These are phyloP conservation scores for Suillus placidus DNA, from an alignment of 768 basidiomycete species.

Conservation along the genomic window DNA sequence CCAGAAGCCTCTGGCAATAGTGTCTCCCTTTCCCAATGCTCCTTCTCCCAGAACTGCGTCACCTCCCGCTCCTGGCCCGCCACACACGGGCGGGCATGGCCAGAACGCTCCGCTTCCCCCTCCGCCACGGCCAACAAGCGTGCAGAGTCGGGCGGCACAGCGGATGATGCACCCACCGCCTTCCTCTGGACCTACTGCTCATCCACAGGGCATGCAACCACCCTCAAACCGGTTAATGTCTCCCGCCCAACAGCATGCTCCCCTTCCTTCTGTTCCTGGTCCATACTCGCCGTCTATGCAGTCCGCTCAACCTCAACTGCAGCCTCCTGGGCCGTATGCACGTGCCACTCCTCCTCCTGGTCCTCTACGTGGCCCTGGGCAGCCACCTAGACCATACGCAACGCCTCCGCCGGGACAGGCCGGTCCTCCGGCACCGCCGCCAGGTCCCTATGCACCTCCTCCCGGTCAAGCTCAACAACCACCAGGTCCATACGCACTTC, in stretches of 20 bases:
- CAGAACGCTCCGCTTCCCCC: slow-evolving; percentile 37
- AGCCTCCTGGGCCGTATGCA: slow-evolving; percentile 38
- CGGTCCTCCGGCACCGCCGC: slow-evolving; percentile 17
- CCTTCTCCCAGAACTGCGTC: slow-evolving; percentile 32
- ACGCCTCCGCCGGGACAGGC: slow-evolving; percentile 20
- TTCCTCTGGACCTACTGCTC: slow-evolving; percentile 34
- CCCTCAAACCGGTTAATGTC: slow-evolving; percentile 51
- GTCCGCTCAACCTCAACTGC: slow-evolving; percentile 31
- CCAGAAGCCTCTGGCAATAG: slow-evolving; percentile 72
- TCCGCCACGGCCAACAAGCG: slow-evolving; percentile 57
- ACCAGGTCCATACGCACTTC: slow-evolving; percentile 33
- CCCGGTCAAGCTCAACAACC: slow-evolving; percentile 19
- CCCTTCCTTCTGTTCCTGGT: slow-evolving; percentile 36
- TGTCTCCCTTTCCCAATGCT: slow-evolving; percentile 85
- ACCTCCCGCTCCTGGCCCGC: slow-evolving; percentile 51
- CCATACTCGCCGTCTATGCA: slow-evolving; percentile 36
- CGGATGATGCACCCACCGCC: slow-evolving; percentile 40
- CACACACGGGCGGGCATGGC: slow-evolving; percentile 37
- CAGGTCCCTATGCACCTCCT: slow-evolving; percentile 28
- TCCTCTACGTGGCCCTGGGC: slow-evolving; percentile 29
- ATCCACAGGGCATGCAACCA: slow-evolving; percentile 34
- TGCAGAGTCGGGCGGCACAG: slow-evolving; percentile 43
- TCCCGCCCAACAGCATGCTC: slow-evolving; percentile 45
- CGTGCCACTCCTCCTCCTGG: slow-evolving; percentile 48
- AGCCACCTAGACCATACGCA: slow-evolving; percentile 34